Evolutionary conservation across 805 yeast genomes (phyloP).

Genomic region (Lachancea nothofagi): DNA sequence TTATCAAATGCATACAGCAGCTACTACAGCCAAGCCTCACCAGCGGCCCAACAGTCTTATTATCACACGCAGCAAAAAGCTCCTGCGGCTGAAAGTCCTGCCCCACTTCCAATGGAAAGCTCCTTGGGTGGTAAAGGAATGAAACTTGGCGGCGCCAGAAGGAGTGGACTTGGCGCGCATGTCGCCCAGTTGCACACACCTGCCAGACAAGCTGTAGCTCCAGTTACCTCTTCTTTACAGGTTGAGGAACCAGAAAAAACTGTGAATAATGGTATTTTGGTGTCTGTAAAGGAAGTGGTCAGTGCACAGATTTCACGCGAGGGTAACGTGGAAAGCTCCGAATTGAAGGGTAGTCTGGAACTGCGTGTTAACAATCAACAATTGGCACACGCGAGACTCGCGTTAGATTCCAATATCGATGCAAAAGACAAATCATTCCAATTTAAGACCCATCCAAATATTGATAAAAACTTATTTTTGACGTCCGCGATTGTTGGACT

Average conservation of each 20-base stretch:
- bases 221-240: slow-evolving; percentile 16
- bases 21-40: slow-evolving; percentile 33
- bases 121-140: slow-evolving; percentile 24
- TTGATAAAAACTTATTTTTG: slow-evolving; percentile 70
- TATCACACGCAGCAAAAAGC: slow-evolving; percentile 15
- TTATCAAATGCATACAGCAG: slow-evolving; percentile 36
- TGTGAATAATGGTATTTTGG: slow-evolving; percentile 69
- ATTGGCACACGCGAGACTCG: slow-evolving; percentile 59
- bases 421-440: slow-evolving; percentile 46
- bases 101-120: slow-evolving; percentile 4
- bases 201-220: slow-evolving; percentile 18
- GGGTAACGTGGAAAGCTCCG: slow-evolving; percentile 64
- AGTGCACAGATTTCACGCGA: slow-evolving; percentile 78
- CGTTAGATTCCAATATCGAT: slow-evolving; percentile 46
- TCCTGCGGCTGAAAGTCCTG: slow-evolving; percentile 14
- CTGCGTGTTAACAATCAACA: slow-evolving; percentile 76
- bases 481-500: slow-evolving; percentile 56
- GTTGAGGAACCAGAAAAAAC: slow-evolving; percentile 29
- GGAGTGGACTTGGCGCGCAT: slow-evolving; percentile 3
- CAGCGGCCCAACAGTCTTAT: slow-evolving; percentile 36
- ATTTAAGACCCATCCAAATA: slow-evolving; percentile 94
- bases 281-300: slow-evolving; percentile 70
- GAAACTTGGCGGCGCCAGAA: slow-evolving; percentile 24
- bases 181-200: slow-evolving; percentile 12
- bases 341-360: slow-evolving; percentile 86